A percentile compares a stretch with the other conserved stretches of the same genome.
Conservation (phyloP, 164 flowering plant species). For the Cinnamomum micranthum region DNA sequence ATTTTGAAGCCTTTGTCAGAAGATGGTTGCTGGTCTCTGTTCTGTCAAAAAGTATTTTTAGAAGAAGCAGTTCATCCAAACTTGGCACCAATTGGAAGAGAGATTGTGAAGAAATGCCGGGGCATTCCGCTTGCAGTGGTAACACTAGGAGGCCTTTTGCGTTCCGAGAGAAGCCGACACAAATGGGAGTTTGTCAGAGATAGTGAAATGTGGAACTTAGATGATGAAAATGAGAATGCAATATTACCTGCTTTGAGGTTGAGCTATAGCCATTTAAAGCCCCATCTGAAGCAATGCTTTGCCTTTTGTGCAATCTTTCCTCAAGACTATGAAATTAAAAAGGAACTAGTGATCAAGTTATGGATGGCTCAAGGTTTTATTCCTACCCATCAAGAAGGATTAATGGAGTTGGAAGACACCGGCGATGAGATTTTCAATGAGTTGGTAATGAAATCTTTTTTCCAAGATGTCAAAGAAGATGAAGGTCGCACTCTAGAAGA, state of each 20-base stretch:
- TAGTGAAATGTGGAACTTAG: background rate
- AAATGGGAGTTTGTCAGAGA: constrained; percentile 4
- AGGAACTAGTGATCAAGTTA: background rate
- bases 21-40: background rate
- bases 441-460: background rate
- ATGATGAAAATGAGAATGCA: background rate
- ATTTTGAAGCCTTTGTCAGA: background rate
- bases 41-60: background rate
- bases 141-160: constrained; percentile 1
- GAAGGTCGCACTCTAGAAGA: no score
- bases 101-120: constrained; percentile 7
- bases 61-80: background rate
- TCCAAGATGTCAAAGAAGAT: background rate
- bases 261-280: constrained; percentile 6
- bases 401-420: background rate
- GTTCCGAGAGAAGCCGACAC: background rate
- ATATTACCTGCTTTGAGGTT: background rate
- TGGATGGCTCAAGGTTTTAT: constrained; percentile 10
- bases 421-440: background rate
- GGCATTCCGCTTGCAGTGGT: constrained; percentile 6
- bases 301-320: constrained; percentile 9
- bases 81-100: background rate
- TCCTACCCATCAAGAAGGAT: background rate
- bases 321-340: background rate
- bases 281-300: constrained; percentile 7